Conservation (phyloP, 441 rosid species). For the Euphorbia corollata region DNA sequence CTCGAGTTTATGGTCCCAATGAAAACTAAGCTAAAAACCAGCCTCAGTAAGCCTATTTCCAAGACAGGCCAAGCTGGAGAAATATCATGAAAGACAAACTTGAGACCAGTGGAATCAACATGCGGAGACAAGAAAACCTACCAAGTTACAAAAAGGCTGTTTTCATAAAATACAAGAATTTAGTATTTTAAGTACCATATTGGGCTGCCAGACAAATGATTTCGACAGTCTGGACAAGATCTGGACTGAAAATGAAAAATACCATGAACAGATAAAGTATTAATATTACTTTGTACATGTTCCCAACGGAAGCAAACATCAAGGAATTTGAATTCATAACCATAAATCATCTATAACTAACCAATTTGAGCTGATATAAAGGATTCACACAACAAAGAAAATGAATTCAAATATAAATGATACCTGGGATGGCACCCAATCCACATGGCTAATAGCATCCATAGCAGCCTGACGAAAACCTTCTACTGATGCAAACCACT, state of each 20-base stretch:
- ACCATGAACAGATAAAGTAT: background rate
- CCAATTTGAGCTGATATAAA: background rate
- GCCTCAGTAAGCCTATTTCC: background rate
- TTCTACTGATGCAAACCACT: slow-evolving; percentile 99
- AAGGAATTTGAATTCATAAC: background rate
- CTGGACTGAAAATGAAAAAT: background rate
- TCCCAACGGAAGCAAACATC: background rate
- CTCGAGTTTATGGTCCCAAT: background rate
- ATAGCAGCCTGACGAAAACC: slow-evolving; percentile 73
- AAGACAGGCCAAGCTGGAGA: background rate
- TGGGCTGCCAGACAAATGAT: background rate
- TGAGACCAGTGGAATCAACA: background rate
- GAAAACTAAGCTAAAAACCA: background rate
- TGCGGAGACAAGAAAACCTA: background rate
- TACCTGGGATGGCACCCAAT: slow-evolving; percentile 97
- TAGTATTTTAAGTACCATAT: too few species aligned
- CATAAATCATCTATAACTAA: background rate
- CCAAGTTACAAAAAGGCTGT: background rate
- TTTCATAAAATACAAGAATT: background rate
- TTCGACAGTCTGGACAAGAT: background rate
- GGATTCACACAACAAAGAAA: slow-evolving; percentile 1
- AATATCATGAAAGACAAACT: background rate
- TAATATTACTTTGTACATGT: background rate
- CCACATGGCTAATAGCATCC: slow-evolving; percentile 76
- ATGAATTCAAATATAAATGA: slow-evolving; percentile 20